Base-by-base conservation (phyloP, 1,284 basidiomycete genomes). In the Trichosporon sp. region DNA sequence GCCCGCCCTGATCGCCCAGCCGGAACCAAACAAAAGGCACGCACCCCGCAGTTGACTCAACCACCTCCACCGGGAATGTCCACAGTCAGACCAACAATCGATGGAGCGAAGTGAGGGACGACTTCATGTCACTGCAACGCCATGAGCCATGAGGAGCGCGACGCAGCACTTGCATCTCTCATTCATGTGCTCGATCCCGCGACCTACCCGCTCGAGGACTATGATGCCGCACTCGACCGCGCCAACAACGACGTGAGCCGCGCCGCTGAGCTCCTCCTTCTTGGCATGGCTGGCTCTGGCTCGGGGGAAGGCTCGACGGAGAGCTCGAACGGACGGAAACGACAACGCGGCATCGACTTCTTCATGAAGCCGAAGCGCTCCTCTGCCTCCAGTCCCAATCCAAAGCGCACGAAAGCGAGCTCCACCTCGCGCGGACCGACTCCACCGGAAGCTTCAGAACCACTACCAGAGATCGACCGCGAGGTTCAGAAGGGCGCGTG, bases 211-310 rank as follows among this genome's bases (percentile, higher is more conserved):
- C 59, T 72, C 12, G 78, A 78, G 11, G 70, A 75, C 38, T 79
- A 78, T 6, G 81, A 93, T 5, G 88, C 91, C 65, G 87, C 90
- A 0, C 86, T 95, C 2, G 84, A 89, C 4, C 79, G 86, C 64
- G 85, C 85, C 43, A 82, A 88, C 43, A 92, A 92, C 11, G 85
- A 93, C 78, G 87, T 89, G 6, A 81, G 87, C 67, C 83, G 81
- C 26, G 89, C 93, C 0, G 84, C 84, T 1, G 90, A 89, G 37
- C 77, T 83, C 31, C 73, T 85, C 43, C 76, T 89, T 3, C 19
- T 82, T 6, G 68, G 68, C 5, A 48, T 37, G 16, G 38, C 16
- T n/a, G 43, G 64, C 4, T 37, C 40, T 54, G 43, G 7, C 31
- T 32, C 38, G 12, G 11, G 12, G 2, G 8, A 46, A 46, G 43